These are phyloP conservation scores for Cyclotella choctawhatcheeana DNA, from an alignment of 108 stramenopile genomes.

Conservation along the genomic window DNA sequence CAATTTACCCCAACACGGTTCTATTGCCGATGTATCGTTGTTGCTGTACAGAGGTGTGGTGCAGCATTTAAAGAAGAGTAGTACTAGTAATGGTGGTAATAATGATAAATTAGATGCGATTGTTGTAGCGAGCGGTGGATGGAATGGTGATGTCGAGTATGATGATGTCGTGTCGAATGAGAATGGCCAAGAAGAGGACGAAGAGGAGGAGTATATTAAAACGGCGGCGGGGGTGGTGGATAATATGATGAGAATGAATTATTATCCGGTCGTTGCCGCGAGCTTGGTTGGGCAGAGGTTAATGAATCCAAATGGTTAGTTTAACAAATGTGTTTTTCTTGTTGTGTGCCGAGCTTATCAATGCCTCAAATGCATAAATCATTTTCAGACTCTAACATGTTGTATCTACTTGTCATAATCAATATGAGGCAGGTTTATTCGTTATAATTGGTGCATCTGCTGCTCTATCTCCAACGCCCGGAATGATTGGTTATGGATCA, in stretches of 20 bases:
- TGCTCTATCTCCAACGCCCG: slow-evolving; percentile 23
- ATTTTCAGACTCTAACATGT: too few relatives aligned
- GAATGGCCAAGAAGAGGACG: too few relatives aligned
- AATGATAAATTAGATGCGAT: slow-evolving; percentile 65
- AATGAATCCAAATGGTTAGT: slow-evolving; percentile 57
- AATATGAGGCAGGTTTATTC: slow-evolving; percentile 25
- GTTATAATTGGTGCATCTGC: slow-evolving; percentile 32
- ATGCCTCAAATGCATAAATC: too few relatives aligned
- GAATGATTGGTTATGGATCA: slow-evolving; percentile 18
- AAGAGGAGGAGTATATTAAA: slow-evolving; percentile 30
- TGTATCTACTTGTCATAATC: too few relatives aligned
- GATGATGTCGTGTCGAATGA: too few relatives aligned
- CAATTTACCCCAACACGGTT: slow-evolving; percentile 41
- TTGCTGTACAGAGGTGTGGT: slow-evolving; percentile 55
- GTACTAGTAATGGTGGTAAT: too few relatives aligned
- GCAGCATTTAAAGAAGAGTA: slow-evolving; percentile 12
- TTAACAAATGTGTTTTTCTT: neutral
- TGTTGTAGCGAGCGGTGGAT: slow-evolving; percentile 66
- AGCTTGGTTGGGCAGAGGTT: slow-evolving; percentile 65
- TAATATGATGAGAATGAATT: slow-evolving; percentile 56
- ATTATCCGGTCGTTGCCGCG: slow-evolving; percentile 72
- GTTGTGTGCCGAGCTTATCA: slow-evolving; percentile 1
- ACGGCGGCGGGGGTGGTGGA: slow-evolving; percentile 35
- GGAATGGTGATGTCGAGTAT: slow-evolving; percentile 49
- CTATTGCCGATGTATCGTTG: slow-evolving; percentile 54